Base-by-base conservation (phyloP, 805 yeast species). In the Myxozyma monticola region DNA sequence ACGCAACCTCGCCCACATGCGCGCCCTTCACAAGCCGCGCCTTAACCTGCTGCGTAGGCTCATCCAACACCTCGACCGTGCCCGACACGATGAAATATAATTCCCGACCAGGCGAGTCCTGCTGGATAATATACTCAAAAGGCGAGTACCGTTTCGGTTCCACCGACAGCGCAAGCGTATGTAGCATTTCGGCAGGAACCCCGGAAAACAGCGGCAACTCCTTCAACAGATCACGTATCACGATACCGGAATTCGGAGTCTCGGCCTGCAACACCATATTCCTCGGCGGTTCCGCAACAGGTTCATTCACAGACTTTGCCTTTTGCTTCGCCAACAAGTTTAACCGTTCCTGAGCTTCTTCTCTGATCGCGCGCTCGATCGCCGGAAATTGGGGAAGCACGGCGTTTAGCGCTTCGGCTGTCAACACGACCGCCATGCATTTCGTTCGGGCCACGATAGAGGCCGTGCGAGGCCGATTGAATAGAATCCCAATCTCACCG, bases 1-100 rank as follows among this genome's bases (percentile, higher is more conserved):
- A 85, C 0, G 87, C 78, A 83, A 84, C 81, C 65, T 84, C 91
- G 20, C 93, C 93, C 68, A 85, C 84, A 66, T 82, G 84, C 29
- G 81, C 76, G 18, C 85, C 87, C 14, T 79, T 67, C 1, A 79
- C 75, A 22, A 85, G 68, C 49, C 87, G 72, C 3, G 86, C 88
- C 33, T 80, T 63, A 1, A 76, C 69, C 30, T 68, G 66, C 45
- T 75, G 79, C 17, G 69, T 67, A 3, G 50, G 37, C 30, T 66
- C 67, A 40, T 71, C 79, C 7, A 84, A 51, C 0, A 84, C 87
- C 63, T 85, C 90, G 4, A 84, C 86, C 59, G 80, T 83, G 8
- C 93, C 93, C 57, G 71, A 73, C 7, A 81, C 77, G 22, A 85
- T 75, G 60, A 85, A 83, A 63, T 75, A 85, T 24, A 85, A 79